Percentiles rank a stretch among this genome's conserved stretches.
Conservation (phyloP, 2,329 filamentous ascomycete genomes). For the Neofusicoccum sp. region DNA sequence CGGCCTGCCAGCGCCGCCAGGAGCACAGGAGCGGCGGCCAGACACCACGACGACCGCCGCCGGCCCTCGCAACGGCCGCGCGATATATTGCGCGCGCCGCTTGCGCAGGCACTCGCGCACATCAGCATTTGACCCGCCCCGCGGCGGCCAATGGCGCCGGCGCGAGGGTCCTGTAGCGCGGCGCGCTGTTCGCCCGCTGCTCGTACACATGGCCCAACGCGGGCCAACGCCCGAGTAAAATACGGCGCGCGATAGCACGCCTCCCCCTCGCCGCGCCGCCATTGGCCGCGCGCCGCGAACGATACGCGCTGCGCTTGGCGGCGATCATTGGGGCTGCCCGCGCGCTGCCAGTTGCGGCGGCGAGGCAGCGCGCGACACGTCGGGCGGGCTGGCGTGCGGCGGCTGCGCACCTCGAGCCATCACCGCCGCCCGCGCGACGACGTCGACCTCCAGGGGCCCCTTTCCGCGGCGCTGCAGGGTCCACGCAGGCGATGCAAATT, state of each 20-base stretch:
- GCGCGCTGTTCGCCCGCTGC: conserved; percentile 1
- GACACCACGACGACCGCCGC: not conserved
- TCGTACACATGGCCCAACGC: conserved; percentile 5
- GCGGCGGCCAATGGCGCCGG: conserved; percentile 2
- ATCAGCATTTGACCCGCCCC: conserved; percentile 12
- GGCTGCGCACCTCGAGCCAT: not conserved
- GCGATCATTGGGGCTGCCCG: not conserved
- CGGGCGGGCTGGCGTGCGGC: not conserved
- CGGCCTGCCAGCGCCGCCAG: not conserved
- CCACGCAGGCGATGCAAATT: conserved; percentile 5
- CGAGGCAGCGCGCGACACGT: not conserved
- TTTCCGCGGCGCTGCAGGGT: conserved; percentile 7
- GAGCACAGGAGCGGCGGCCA: not conserved
- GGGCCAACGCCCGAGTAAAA: conserved; percentile 1
- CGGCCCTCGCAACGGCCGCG: conserved; percentile 3
- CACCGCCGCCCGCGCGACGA: not conserved
- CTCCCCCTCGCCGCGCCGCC: not conserved
- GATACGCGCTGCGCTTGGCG: not conserved
- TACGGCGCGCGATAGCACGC: conserved; percentile 6
- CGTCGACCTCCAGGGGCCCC: not conserved
- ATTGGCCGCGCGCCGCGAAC: conserved; percentile 3
- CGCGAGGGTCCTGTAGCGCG: conserved; percentile 11
- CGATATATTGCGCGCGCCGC: not conserved
- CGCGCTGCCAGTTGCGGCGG: not conserved
- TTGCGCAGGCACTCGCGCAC: conserved; percentile 14